Percentiles rank a stretch among this genome's conserved stretches.
Conservation (phyloP, 2,329 filamentous ascomycete genomes). For the Harringtonia aguacate region DNA sequence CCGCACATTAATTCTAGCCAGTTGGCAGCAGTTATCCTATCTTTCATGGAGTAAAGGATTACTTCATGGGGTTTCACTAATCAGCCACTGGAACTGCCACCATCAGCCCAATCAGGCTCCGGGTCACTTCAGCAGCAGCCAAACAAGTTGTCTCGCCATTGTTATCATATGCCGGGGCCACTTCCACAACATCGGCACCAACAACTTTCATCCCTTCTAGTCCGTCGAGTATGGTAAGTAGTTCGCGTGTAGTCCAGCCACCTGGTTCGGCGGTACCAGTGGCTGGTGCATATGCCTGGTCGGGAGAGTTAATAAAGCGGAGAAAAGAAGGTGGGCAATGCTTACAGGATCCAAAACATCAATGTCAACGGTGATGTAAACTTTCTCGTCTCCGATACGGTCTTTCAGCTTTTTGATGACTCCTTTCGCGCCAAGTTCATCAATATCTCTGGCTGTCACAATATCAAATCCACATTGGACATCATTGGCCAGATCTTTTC, state of each 20-base stretch:
- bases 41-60: too few relatives aligned
- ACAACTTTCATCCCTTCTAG: slow-evolving; percentile 62
- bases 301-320: background rate
- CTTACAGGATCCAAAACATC: slow-evolving; percentile 60
- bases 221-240: slow-evolving; percentile 63
- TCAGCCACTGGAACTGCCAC: background rate
- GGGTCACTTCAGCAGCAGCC: too few relatives aligned
- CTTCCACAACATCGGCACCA: slow-evolving; percentile 72
- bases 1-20: too few relatives aligned
- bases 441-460: slow-evolving; percentile 54
- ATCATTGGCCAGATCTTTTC: slow-evolving; percentile 43
- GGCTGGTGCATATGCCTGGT: slow-evolving; percentile 26
- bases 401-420: slow-evolving; percentile 53
- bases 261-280: slow-evolving; percentile 72
- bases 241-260: slow-evolving; percentile 69
- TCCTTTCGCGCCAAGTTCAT: slow-evolving; percentile 54
- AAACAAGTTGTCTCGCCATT: slow-evolving; percentile 64
- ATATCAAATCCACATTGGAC: slow-evolving; percentile 46
- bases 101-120: background rate
- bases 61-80: too few relatives aligned
- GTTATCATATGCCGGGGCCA: slow-evolving; percentile 70
- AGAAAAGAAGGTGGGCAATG: too few relatives aligned
- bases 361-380: slow-evolving; percentile 69
- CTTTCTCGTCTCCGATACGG: slow-evolving; percentile 36
- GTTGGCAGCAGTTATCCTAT: too few relatives aligned